Conservation (phyloP, 2,329 filamentous ascomycete genomes). For the Fusarium brevicatenulatum region DNA sequence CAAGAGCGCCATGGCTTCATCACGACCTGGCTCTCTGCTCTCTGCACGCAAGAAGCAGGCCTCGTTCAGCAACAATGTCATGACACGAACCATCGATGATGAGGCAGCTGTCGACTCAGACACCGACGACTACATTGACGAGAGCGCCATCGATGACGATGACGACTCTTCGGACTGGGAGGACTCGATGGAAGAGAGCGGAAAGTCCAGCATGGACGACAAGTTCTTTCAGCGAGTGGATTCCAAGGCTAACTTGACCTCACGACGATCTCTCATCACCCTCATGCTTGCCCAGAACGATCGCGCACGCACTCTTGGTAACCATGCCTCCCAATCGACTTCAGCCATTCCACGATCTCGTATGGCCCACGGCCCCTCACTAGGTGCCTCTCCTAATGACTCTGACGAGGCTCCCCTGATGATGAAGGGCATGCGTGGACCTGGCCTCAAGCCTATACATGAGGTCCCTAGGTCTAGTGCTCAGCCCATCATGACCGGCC, state of each 20-base stretch:
- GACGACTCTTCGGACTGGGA: slow-evolving; percentile 71
- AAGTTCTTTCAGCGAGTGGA: slow-evolving; percentile 91
- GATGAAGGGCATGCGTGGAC: slow-evolving; percentile 68
- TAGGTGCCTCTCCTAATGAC: slow-evolving; percentile 65
- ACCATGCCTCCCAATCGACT: slow-evolving; percentile 73
- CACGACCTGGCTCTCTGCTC: slow-evolving; percentile 55
- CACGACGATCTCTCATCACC: slow-evolving; percentile 88
- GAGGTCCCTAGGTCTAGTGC: slow-evolving; percentile 73
- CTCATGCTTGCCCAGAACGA: slow-evolving; percentile 85
- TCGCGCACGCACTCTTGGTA: slow-evolving; percentile 74
- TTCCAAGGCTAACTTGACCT: slow-evolving; percentile 84
- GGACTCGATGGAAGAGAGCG: slow-evolving; percentile 80
- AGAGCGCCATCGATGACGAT: slow-evolving; percentile 83
- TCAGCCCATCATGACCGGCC: slow-evolving; percentile 82
- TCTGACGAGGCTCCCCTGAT: slow-evolving; percentile 70
- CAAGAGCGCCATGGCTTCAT: slow-evolving; percentile 61
- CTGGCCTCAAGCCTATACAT: slow-evolving; percentile 63
- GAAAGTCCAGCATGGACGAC: slow-evolving; percentile 83
- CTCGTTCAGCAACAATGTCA: slow-evolving; percentile 82
- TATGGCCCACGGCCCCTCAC: slow-evolving; percentile 56
- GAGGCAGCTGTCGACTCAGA: slow-evolving; percentile 66
- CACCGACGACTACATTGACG: slow-evolving; percentile 77
- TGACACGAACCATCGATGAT: slow-evolving; percentile 71
- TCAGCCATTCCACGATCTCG: slow-evolving; percentile 74
- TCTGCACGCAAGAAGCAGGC: slow-evolving; percentile 75